Evolutionary conservation across 345 rosid species (phyloP), one percentile per base, ranked within the genome.

Genomic region (Lepidium didymum): DNA sequence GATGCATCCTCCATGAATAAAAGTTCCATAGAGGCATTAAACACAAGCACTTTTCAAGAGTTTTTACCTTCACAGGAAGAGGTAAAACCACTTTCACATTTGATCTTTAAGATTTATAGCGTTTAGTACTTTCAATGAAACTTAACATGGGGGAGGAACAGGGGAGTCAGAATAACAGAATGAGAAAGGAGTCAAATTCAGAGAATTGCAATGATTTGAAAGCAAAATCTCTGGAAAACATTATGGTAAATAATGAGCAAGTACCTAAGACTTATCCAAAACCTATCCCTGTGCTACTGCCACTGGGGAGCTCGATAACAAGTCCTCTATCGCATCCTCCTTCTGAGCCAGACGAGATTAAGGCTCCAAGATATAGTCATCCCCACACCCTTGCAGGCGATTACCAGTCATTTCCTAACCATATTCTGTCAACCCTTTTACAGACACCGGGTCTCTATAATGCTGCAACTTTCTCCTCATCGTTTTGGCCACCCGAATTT

Each of bases 381-480:
- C 76, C 53, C 25, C 82, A 78, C 67, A 63, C 70, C 60, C 62
- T 23, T 35, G 82, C 79, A 69, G 82, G 83, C 61, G 92, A 85
- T 50, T 81, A 82, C 62, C 81, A 56, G 71, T 82, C 90, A 40
- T 92, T 88, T 84, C 84, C 92, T 10, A 87, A 82, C 77, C 94
- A 83, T 42, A 35, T 93, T 54, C 76, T 81, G 56, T 88, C 97
- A 64, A 73, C 77, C 72, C 76, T 93, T 78, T 73, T 85, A 67
- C 98, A 93, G 53, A 86, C 88, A 75, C 96, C 98, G 8, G 87
- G 92, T 35, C 87, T 94, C 42, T 89, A 90, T 75, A 86, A 88
- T 19, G 92, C 92, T 23, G 96, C 97, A 37, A 85, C 81, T 78
- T 80, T 88, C 75, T 90, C 97, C 27, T 92, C 97, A 34, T 73